Evolutionary conservation across 495 filamentous ascomycete species (phyloP).

Genomic region (Schizothecium vesticola): DNA sequence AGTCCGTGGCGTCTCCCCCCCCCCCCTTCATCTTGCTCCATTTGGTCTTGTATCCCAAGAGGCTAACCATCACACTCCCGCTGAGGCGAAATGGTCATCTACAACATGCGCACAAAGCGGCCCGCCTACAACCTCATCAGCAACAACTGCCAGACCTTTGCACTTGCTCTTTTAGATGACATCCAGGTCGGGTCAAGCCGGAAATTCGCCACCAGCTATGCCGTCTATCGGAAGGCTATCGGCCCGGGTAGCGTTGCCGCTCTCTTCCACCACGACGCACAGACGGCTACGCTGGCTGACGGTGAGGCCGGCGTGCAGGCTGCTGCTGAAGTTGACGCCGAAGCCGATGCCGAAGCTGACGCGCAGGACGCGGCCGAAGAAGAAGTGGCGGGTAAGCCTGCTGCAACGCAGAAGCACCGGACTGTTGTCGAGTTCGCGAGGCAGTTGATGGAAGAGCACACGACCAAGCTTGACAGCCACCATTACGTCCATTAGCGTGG

Average conservation of each 20-base stretch:
- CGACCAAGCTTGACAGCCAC: constrained; percentile 38
- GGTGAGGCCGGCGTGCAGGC: constrained; percentile 19
- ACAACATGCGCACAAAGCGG: constrained; percentile 34
- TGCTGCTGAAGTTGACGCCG: constrained; percentile 13
- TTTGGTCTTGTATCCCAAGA: no score
- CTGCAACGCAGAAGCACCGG: background rate
- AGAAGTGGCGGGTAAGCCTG: background rate
- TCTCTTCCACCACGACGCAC: constrained; percentile 30
- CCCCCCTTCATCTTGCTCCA: no score
- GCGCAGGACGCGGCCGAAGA: constrained; percentile 4
- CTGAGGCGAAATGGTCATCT: constrained; percentile 42
- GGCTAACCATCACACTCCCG: no score
- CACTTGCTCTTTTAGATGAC: constrained; percentile 37
- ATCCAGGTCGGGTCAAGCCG: constrained; percentile 36
- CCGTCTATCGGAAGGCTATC: constrained; percentile 36
- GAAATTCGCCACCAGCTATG: constrained; percentile 39
- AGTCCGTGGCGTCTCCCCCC: constrained; percentile 11
- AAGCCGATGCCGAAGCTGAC: constrained; percentile 15
- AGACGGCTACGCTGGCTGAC: constrained; percentile 10
- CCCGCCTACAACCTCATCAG: constrained; percentile 43
- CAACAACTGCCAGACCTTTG: constrained; percentile 48
- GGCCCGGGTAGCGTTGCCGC: constrained; percentile 35
- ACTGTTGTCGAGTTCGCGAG: constrained; percentile 27
- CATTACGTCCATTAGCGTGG: constrained; percentile 7
- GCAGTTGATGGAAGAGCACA: constrained; percentile 38